A percentile compares a stretch with the other conserved stretches of the same genome.
phyloP scores from a whole-genome alignment of 2,329 filamentous ascomycete genomes.

The Trichoderma citrinoviride region DNA sequence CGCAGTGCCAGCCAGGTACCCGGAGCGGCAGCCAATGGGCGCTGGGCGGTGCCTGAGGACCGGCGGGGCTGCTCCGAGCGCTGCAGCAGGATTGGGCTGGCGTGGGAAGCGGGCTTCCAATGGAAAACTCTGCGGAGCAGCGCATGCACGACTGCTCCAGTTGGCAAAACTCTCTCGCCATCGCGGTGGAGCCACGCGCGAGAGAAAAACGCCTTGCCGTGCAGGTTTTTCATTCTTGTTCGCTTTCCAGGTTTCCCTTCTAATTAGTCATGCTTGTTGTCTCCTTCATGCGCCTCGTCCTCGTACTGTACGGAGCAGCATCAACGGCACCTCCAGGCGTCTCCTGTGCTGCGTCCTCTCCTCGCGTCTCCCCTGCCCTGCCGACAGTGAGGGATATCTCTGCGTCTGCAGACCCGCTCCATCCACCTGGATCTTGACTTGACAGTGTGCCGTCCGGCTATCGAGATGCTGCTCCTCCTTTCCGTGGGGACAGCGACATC shows the following conservation, averaged over 20 bases:
- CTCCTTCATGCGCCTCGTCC: background rate
- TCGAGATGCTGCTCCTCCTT: slow-evolving; percentile 11
- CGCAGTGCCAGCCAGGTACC: slow-evolving; percentile 31
- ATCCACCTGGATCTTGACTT: slow-evolving; percentile 13
- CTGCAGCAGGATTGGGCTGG: slow-evolving; percentile 2
- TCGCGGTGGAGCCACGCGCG: slow-evolving; percentile 4
- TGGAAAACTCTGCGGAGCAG: background rate
- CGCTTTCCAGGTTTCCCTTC: background rate
- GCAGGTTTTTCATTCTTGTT: slow-evolving; percentile 4
- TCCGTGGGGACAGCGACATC: slow-evolving; percentile 4
- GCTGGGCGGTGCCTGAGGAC: slow-evolving; percentile 28
- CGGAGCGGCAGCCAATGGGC: slow-evolving; percentile 30
- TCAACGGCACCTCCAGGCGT: background rate
- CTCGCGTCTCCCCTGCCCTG: background rate
- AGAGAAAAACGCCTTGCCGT: slow-evolving; percentile 11
- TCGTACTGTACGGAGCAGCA: background rate
- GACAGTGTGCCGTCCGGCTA: slow-evolving; percentile 14
- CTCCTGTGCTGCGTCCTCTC: too few relatives aligned
- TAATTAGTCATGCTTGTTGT: background rate
- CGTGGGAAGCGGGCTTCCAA: too few relatives aligned
- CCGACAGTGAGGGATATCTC: slow-evolving; percentile 15
- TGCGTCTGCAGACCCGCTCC: slow-evolving; percentile 4
- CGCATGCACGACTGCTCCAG: background rate
- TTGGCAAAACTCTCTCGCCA: slow-evolving; percentile 11
- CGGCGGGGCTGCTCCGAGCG: background rate